phyloP scores from a whole-genome alignment of 768 basidiomycete species.

The Xanthoconium stramineum region DNA sequence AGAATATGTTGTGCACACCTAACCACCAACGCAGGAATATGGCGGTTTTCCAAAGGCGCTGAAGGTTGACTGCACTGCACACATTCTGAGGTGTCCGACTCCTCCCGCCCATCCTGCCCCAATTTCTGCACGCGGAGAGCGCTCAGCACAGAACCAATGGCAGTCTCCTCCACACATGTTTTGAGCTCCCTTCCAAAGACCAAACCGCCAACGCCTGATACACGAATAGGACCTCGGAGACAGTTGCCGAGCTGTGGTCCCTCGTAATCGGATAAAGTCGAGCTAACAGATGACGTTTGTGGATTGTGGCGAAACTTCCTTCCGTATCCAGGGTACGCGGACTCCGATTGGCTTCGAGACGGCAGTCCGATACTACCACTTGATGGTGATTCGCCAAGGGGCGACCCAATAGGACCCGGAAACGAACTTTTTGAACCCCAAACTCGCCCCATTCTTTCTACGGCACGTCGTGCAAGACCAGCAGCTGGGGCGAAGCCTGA shows the following conservation, averaged over 20 bases:
- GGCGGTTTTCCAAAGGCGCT: conserved; percentile 43
- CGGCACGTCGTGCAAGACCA: conserved; percentile 72
- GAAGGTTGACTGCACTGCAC: conserved; percentile 18
- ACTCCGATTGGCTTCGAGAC: conserved; percentile 38
- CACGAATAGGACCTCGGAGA: conserved; percentile 52
- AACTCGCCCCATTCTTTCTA: conserved; percentile 71
- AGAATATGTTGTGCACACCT: conserved; percentile 81
- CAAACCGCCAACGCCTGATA: conserved; percentile 43
- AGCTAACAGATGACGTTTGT: conserved; percentile 57
- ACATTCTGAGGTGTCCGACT: not conserved
- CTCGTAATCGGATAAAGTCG: conserved; percentile 47
- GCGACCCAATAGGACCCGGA: conserved; percentile 44
- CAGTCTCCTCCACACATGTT: conserved; percentile 55
- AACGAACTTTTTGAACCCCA: conserved; percentile 45
- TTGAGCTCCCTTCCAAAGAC: conserved; percentile 67
- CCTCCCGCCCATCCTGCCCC: not conserved
- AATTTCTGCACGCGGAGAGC: conserved; percentile 6
- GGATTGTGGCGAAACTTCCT: conserved; percentile 51
- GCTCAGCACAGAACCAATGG: conserved; percentile 33
- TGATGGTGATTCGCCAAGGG: conserved; percentile 42
- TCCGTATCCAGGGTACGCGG: conserved; percentile 18
- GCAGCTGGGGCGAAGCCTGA: conserved; percentile 66
- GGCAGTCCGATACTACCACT: conserved; percentile 31
- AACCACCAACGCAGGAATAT: conserved; percentile 72
- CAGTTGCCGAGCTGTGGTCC: conserved; percentile 53